phyloP scores from a whole-genome alignment of 495 filamentous ascomycete genomes.

The Annulohypoxylon moriforme region DNA sequence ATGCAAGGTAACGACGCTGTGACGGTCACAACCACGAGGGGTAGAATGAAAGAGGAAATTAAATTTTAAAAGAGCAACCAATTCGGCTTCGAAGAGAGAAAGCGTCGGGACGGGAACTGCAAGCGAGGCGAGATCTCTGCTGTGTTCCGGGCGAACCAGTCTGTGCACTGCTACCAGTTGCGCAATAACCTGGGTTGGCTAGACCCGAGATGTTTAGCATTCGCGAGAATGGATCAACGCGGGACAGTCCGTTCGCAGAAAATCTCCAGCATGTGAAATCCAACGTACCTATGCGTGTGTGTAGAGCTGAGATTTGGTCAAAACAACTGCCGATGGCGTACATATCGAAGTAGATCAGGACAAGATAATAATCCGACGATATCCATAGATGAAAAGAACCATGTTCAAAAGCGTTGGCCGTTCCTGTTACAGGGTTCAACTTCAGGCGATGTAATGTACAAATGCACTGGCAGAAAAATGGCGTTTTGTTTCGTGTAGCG shows the following conservation, averaged over 20 bases:
- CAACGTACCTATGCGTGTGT: too few species aligned
- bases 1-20: slow-evolving; percentile 34
- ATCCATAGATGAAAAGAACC: slow-evolving; percentile 13
- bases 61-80: slow-evolving; percentile 20
- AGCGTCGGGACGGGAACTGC: slow-evolving; percentile 14
- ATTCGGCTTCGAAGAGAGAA: slow-evolving; percentile 15
- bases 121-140: slow-evolving; percentile 40
- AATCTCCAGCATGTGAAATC: slow-evolving; percentile 3
- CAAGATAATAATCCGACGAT: neutral
- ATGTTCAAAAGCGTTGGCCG: slow-evolving; percentile 2
- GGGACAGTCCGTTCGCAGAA: slow-evolving; percentile 26
- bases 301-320: neutral
- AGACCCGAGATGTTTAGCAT: slow-evolving; percentile 12
- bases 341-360: slow-evolving; percentile 12
- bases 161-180: slow-evolving; percentile 38
- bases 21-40: slow-evolving; percentile 32
- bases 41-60: slow-evolving; percentile 14
- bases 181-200: slow-evolving; percentile 20
- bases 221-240: slow-evolving; percentile 17
- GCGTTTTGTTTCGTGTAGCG: slow-evolving; percentile 41
- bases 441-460: slow-evolving; percentile 10
- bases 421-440: slow-evolving; percentile 16
- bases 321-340: slow-evolving; percentile 23
- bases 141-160: slow-evolving; percentile 38
- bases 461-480: neutral